Percentiles rank a stretch among this genome's conserved stretches.
These are phyloP conservation scores for Asterochloris erici DNA, from an alignment of 139 green algal species.

Conservation along the genomic window DNA sequence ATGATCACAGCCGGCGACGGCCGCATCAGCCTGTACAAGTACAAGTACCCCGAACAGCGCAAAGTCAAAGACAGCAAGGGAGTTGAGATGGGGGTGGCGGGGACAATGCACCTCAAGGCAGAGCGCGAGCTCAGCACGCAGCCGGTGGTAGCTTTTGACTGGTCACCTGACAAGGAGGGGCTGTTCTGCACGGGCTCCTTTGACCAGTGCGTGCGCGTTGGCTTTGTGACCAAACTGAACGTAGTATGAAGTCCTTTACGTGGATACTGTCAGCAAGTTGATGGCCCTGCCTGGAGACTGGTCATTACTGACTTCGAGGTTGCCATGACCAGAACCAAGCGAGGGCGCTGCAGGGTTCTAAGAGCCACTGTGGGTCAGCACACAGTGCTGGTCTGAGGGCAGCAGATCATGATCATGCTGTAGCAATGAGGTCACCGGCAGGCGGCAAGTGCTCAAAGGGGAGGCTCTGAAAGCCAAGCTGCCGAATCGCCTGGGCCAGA, in stretches of 20 bases:
- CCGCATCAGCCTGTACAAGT: conserved; percentile 81
- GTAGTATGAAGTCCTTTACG: neutral
- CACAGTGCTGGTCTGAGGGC: neutral
- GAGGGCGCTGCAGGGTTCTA: neutral
- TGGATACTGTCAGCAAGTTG: neutral
- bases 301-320: neutral
- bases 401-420: neutral
- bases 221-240: conserved; percentile 70
- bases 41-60: conserved; percentile 88
- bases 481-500: neutral
- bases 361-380: neutral
- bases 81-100: conserved; percentile 62
- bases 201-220: conserved; percentile 83
- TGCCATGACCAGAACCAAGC: neutral
- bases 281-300: neutral
- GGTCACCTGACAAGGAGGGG: conserved; percentile 80
- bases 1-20: conserved; percentile 76
- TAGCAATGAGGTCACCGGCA: neutral
- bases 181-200: conserved; percentile 77
- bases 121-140: conserved; percentile 64
- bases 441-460: neutral
- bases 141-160: conserved; percentile 80
- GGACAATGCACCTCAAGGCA: conserved; percentile 66
- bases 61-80: conserved; percentile 69
- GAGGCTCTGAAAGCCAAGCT: neutral